Evolutionary conservation across 768 basidiomycete genomes (phyloP), one percentile per base, ranked within the genome.

Genomic region (Tylopilus intermedius): DNA sequence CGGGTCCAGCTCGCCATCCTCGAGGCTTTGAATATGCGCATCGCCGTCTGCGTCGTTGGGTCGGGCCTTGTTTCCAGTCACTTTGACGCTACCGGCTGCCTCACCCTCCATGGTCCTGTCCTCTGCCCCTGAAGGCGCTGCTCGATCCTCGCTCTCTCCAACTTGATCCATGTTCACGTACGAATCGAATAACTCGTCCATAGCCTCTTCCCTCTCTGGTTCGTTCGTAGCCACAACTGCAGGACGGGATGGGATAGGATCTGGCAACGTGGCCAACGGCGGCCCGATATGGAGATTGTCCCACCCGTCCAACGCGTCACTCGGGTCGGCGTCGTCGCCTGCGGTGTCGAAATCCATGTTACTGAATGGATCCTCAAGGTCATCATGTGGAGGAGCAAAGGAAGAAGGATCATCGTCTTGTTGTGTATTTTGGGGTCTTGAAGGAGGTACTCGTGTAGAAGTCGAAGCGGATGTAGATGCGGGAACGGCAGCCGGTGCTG

Each of bases 141-240:
- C 41, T 45, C 11, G 8, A n/a, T 26, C 21, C 26, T 24, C 30
- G 5, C 30, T 47, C 13, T 39, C 62, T 35, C 33, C 53, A 2
- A 56, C 21, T 8, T 55, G 55, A 15, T 64, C 59, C 54, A 64
- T 51, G 22, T 66, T 62, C 38, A 66, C 24, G 47, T 56, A 66
- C 42, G 64, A 64, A 35, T 61, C 52, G 8, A 65, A 57, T 30
- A 65, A 30, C 15, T 47, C 26, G 10, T 66, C 64, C 24, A 2
- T 30, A 27, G 51, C 57, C 27, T 50, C 63, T 15, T 1, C 32
- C 0, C 26, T 22, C 8, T 41, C 62, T 10, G 42, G 47, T 4
- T 21, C 45, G 14, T 6, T 32, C 47, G 30, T n/a, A 29, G 4
- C n/a, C 32, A 32, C 41, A 21, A 4, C 29, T 4, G 10, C 22